Base-by-base conservation (phyloP, 176 grass and related monocot species). In the Oryza australiensis region DNA sequence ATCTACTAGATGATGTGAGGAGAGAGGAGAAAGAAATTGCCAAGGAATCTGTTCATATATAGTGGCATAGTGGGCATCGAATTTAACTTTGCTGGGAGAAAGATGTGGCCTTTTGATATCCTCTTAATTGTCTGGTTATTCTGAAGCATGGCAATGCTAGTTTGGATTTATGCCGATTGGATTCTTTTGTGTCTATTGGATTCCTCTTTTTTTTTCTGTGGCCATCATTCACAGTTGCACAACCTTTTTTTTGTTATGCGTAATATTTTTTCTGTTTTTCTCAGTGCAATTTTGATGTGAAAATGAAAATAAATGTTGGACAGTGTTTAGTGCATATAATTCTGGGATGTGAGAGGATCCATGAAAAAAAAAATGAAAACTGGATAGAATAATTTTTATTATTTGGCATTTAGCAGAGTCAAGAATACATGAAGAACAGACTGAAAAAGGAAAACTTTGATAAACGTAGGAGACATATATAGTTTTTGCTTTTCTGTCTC, bases 51-150 rank as follows among this genome's bases (percentile, higher is more conserved):
- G 18, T 76, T 70, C 24, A 5, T 15, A 49, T 18, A 9, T 22
- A 55, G 1, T 46, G 43, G 9, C 79, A 7, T 80, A 69, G 69
- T 86, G 60, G 76, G 0, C 33, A 22, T 26, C 26, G 9, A 48
- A 70, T 64, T 76, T 33, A 16, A 55, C 64, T 76, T 85, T 80
- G 38, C 49, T 3, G 0, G 18, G 8, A 20, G 5, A 35, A 15
- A 33, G 76, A 70, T 51, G 87, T 85, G 87, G 53, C 71, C 16
- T 53, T 26, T 10, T 76, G 1, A 7, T 26, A 41, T 70, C 76
- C 82, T 53, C 16, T 28, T 2, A 48, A 60, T 59, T 59, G 53
- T 23, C 53, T 14, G n/a, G 7, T 42, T n/a, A 42, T 70, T 70
- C 68, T 15, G 37, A 42, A 70, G 68, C 68, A 70, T 37, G 28